Evolutionary conservation across 2,329 filamentous ascomycete genomes (phyloP), one percentile per base, ranked within the genome.

Genomic region (Fusarium secorum): DNA sequence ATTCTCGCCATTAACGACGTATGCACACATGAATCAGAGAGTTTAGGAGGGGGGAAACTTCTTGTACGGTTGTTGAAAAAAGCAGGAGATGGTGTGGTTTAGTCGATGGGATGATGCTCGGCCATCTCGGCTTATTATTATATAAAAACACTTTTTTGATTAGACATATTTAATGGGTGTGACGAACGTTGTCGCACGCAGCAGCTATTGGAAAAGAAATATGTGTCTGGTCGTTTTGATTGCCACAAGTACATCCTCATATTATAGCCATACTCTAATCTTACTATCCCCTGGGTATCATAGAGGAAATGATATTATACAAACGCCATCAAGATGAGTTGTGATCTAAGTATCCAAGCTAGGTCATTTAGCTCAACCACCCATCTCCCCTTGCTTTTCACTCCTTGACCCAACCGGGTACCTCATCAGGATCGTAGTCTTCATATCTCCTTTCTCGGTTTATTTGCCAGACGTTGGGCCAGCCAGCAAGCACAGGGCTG

Each of bases 371-470:
- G 49, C 32, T 36, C 26, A 33, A 54, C 28, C 14, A 38, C 48
- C 38, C 51, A 58, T 32, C 17, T 32, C 15, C 13, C 28, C 32
- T 36, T 42, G 32, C 17, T 42, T 26, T 17, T 76, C 60, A 80
- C 24, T 73, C 81, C 71, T 85, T 87, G 13, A 94, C 92, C 93
- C 92, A 96, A 1, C 93, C 93, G 0, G 92, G 91, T 39, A 95
- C 90, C 46, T 88, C 87, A 6, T 84, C 81, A n/a, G 94, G 88
- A 61, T 89, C 87, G 41, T 83, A 81, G 1, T 87, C 85, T 48
- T 87, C 85, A 46, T 85, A 85, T 60, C 89, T 87, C 70, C 88
- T 87, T 36, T 87, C 85, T 48, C 83, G 85, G 20, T 97, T 87
- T 1, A 91, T 90, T 61, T 89, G 85, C 86, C 91, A 94, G 2